These are phyloP conservation scores for Fonsecaea monophora DNA, from an alignment of 2,329 filamentous ascomycete genomes.

Conservation along the genomic window DNA sequence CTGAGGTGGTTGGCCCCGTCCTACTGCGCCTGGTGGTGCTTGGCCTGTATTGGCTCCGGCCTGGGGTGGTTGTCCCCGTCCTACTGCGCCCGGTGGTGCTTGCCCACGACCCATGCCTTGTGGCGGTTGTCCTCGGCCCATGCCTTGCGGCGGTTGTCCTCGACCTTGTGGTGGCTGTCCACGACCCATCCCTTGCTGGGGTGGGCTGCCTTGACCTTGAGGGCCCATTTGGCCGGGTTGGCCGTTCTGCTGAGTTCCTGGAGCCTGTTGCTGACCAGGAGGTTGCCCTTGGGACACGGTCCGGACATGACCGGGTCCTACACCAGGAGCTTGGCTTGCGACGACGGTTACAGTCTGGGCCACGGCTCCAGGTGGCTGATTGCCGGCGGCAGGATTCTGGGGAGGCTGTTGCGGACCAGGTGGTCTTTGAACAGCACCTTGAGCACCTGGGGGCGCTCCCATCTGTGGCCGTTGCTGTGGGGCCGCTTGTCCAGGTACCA, in stretches of 20 bases:
- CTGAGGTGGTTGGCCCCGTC: conserved; percentile 7
- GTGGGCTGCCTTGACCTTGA: conserved; percentile 10
- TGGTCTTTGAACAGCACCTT: conserved; percentile 10
- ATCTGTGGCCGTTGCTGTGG: conserved; percentile 22
- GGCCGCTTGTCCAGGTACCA: conserved; percentile 8
- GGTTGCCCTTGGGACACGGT: conserved; percentile 7
- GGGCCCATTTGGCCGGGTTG: conserved; percentile 12
- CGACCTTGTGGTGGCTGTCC: conserved; percentile 17
- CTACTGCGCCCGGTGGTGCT: conserved; percentile 2
- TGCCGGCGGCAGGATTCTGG: conserved; percentile 19
- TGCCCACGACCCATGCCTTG: conserved; percentile 14
- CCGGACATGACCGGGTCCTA: conserved; percentile 9
- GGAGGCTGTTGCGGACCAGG: conserved; percentile 29
- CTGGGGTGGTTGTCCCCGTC: conserved; percentile 8
- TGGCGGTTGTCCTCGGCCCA: conserved; percentile 6
- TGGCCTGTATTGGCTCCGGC: conserved; percentile 4
- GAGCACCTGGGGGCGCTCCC: conserved; percentile 10
- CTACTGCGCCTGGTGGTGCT: neutral
- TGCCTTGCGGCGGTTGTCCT: conserved; percentile 12
- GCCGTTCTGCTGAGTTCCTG: neutral
- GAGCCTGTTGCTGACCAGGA: conserved; percentile 13
- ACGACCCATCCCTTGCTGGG: conserved; percentile 8
- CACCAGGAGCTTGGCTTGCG: neutral
- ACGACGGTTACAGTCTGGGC: conserved; percentile 2
- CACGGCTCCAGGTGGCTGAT: conserved; percentile 21